phyloP scores from a whole-genome alignment of 495 filamentous ascomycete genomes.

The Penicillium ucsense region DNA sequence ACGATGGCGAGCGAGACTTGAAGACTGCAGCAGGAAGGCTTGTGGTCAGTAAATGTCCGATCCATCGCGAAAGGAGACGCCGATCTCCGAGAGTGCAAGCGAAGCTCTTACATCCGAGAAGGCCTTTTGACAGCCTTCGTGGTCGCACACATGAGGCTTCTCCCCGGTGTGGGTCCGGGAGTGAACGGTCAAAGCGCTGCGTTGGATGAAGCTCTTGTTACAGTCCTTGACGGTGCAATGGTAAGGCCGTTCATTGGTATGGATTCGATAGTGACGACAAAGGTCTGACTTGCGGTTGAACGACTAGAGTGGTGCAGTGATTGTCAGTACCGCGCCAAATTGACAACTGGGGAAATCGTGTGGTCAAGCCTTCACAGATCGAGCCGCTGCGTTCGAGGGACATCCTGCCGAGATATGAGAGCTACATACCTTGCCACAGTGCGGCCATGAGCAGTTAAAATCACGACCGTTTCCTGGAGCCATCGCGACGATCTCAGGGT shows the following conservation, averaged over 20 bases:
- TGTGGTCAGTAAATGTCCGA: background rate
- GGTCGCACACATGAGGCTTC: constrained; percentile 78
- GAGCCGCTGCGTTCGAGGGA: too few relatives aligned
- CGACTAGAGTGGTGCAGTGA: constrained; percentile 41
- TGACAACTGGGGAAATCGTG: too few relatives aligned
- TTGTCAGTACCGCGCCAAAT: background rate
- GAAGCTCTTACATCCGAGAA: constrained; percentile 69
- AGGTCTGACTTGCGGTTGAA: constrained; percentile 93
- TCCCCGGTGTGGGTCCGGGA: constrained; percentile 82
- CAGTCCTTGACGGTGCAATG: constrained; percentile 59
- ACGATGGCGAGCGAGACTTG: constrained; percentile 76
- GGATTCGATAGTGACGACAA: constrained; percentile 79
- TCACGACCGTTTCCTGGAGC: constrained; percentile 36
- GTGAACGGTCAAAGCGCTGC: constrained; percentile 80
- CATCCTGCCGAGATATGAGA: too few relatives aligned
- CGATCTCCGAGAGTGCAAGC: background rate
- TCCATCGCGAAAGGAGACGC: too few relatives aligned
- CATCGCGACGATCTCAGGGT: constrained; percentile 17
- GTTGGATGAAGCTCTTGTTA: constrained; percentile 83
- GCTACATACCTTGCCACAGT: constrained; percentile 35
- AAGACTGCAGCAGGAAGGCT: constrained; percentile 48
- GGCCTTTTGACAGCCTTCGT: constrained; percentile 69
- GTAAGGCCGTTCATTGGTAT: constrained; percentile 83
- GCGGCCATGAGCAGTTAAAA: constrained; percentile 39
- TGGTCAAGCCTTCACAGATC: too few relatives aligned